Evolutionary conservation across 2,329 filamentous ascomycete species (phyloP).

Genomic region (Fusarium papillatum): DNA sequence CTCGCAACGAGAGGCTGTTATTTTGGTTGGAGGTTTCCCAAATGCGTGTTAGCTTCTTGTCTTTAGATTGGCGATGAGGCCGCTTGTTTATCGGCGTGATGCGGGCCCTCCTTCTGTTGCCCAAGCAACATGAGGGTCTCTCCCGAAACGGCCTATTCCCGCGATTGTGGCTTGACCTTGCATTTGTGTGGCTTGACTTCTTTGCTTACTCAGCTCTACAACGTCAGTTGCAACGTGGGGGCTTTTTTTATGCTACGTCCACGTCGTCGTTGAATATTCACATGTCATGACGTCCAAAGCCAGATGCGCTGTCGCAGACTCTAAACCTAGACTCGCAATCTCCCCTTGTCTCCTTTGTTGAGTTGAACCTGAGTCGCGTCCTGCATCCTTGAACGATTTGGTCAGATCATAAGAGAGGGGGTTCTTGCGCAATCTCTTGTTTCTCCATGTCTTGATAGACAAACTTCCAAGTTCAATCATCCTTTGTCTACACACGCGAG

Average conservation of each 20-base stretch:
- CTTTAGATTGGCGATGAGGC: slow-evolving; percentile 42
- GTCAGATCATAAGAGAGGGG: slow-evolving; percentile 11
- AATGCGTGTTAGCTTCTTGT: slow-evolving; percentile 36
- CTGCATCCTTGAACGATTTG: background rate
- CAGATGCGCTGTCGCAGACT: slow-evolving; percentile 38
- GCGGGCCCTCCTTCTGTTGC: slow-evolving; percentile 28
- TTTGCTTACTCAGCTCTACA: slow-evolving; percentile 23
- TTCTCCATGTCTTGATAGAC: slow-evolving; percentile 42
- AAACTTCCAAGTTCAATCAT: slow-evolving; percentile 13
- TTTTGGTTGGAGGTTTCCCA: slow-evolving; percentile 37
- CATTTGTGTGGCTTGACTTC: slow-evolving; percentile 8
- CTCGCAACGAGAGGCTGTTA: slow-evolving; percentile 40
- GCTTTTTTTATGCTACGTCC: slow-evolving; percentile 1
- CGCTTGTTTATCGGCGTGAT: slow-evolving; percentile 41
- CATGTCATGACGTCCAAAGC: slow-evolving; percentile 38
- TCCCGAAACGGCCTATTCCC: background rate
- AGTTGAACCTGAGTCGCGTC: slow-evolving; percentile 14
- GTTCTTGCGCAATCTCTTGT: slow-evolving; percentile 11
- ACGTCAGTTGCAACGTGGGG: slow-evolving; percentile 29
- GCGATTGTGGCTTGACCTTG: slow-evolving; percentile 11
- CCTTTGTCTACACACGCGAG: slow-evolving; percentile 23
- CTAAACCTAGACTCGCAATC: slow-evolving; percentile 25
- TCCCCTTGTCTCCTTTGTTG: slow-evolving; percentile 14
- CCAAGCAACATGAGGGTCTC: slow-evolving; percentile 18
- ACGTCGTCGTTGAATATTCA: slow-evolving; percentile 26